Evolutionary conservation across 1,284 basidiomycete genomes (phyloP), one percentile per base, ranked within the genome.

Genomic region (Meira nashicola): DNA sequence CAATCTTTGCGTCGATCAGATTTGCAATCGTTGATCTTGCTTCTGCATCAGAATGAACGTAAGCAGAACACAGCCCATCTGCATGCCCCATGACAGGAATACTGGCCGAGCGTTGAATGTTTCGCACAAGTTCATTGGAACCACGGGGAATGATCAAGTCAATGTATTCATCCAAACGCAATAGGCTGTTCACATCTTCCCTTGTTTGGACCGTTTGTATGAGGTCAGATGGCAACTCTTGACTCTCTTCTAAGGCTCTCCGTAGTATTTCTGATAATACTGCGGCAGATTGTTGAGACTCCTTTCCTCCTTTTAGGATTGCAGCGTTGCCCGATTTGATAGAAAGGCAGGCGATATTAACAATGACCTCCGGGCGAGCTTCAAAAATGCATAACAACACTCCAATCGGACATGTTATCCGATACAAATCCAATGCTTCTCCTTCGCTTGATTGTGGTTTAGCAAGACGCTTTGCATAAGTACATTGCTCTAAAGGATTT

Each of bases 81-180:
- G 95, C 94, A 75, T 99, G 95, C 0, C 95, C 95, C 92, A 98
- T 96, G 48, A 99, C 95, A 1, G 95, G 88, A 65, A 99, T 97
- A 57, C 89, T 84, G 0, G 94, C 95, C 64, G 83, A 86, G 62
- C 90, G 87, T 79, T 97, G 90, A 59, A 99, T 96, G 76, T 82
- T 88, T 63, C 82, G 83, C 11, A 98, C 95, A 21, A 99, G 85
- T 70, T 85, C 86, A 72, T 94, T 95, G 72, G 92, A 92, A 14
- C 95, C 95, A 56, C 95, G 83, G 0, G 95, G 95, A 79, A 98
- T 96, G 57, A 98, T 93, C 11, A 99, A 83, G 80, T 98, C 93
- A 72, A 99, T 96, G 79, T 92, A 92, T 54, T 85, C 84, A 76
- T 97, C 93, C 74, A 94, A 84, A 6, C 86, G 82, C 2, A 99